A percentile compares a stretch with the other conserved stretches of the same genome.
These are phyloP conservation scores for Macadamia tetraphylla DNA, from an alignment of 164 flowering plant genomes.

Conservation along the genomic window DNA sequence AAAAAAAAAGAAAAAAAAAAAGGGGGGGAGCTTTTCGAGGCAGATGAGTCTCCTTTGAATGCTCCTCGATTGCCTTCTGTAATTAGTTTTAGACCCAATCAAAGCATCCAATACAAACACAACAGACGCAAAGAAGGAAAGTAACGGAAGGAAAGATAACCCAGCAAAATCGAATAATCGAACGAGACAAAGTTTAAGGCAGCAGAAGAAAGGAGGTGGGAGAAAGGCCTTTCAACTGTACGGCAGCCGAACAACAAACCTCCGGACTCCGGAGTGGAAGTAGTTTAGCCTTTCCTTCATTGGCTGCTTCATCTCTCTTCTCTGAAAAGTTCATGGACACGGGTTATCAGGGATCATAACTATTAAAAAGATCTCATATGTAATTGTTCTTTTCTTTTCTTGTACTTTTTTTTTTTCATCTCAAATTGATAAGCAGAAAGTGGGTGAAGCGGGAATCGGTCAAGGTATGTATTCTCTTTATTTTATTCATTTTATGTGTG, in stretches of 20 bases:
- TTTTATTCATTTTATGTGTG: neutral
- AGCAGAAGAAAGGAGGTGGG: no score
- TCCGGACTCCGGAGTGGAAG: neutral
- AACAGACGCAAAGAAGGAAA: neutral
- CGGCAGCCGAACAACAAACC: neutral
- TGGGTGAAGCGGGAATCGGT: neutral
- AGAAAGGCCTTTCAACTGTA: neutral
- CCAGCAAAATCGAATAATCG: neutral
- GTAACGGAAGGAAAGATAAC: neutral
- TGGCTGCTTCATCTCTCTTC: neutral
- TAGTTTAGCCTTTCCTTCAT: neutral
- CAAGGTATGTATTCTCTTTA: neutral
- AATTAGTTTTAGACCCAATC: neutral
- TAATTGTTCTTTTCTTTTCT: neutral
- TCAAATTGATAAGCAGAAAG: neutral
- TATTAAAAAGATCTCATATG: neutral
- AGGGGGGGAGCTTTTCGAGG: slow-evolving; percentile 3
- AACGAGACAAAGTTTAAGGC: no score
- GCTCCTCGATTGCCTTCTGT: neutral
- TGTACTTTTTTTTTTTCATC: neutral
- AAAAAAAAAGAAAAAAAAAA: no score
- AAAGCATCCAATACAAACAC: neutral
- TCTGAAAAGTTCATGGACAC: neutral
- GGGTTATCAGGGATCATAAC: neutral
- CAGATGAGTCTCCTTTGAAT: slow-evolving; percentile 6